Base-by-base conservation (phyloP, 1,284 basidiomycete genomes). In the Austroboletus niveus region DNA sequence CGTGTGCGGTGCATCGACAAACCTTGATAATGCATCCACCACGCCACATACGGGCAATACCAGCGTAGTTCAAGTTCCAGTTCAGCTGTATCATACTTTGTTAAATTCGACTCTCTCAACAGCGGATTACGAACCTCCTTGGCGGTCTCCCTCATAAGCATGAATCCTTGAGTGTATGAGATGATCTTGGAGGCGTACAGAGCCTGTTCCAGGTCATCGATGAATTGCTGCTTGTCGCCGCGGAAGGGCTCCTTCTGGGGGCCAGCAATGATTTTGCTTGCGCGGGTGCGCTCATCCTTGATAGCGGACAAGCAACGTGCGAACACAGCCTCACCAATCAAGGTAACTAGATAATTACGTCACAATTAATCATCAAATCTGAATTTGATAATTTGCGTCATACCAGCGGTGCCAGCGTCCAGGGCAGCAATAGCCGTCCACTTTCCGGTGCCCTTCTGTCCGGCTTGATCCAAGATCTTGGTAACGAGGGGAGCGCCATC, bases 101-200 rank as follows among this genome's bases (percentile, higher is more conserved):
- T 15, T 55, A 43, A 42, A 50, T 38, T 38, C 10, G 29, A 29
- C 36, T 40, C 24, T 39, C 9, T 43, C 7, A n/a, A 40, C 27
- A 38, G 17, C 9, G 12, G 10, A 48, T 51, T 24, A 53, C 76
- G 69, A 63, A 91, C 93, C 81, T 96, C 94, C 73, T 93, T 91
- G 50, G 95, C 96, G 49, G 96, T 96, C 76, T 98, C 91, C 63
- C 97, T 85, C 95, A 99, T 98, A 66, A 99, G 84, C 87, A 99
- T 97, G 81, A 99, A 99, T 63, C 97, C 97, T 77, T 99, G 97
- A 24, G 96, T 93, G 81, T 99, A 97, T 38, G 94, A 97, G 65
- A 97, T 94, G 74, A 99, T 96, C 85, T 99, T 99, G 66, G 94
- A 97, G 45, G 95, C 97, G 75, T 99, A 99, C 56, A 99, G 83